phyloP scores from a whole-genome alignment of 2,329 filamentous ascomycete genomes.

The Setomelanomma holmii region DNA sequence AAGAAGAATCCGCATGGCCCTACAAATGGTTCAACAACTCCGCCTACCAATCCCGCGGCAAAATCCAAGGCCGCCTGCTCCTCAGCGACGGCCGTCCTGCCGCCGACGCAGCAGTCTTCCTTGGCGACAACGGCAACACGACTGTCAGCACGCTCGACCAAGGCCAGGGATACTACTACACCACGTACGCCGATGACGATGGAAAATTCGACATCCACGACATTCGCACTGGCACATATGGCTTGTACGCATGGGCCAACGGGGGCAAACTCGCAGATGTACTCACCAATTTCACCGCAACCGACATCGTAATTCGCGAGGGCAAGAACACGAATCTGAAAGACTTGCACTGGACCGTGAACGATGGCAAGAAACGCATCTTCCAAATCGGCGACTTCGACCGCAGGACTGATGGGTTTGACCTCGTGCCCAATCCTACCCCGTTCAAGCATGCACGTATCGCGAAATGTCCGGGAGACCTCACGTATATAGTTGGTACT shows the following conservation, averaged over 20 bases:
- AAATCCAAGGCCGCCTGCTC: constrained; percentile 53
- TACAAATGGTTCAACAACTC: constrained; percentile 58
- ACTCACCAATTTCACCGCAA: constrained; percentile 53
- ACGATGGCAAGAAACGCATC: constrained; percentile 47
- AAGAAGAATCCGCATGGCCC: constrained; percentile 56
- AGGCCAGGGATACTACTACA: constrained; percentile 60
- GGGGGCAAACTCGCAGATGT: constrained; percentile 55
- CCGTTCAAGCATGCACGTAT: constrained; percentile 57
- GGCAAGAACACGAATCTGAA: constrained; percentile 49
- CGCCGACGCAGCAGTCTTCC: constrained; percentile 57
- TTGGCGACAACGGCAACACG: constrained; percentile 57
- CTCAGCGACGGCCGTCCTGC: constrained; percentile 59
- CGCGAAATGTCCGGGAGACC: constrained; percentile 53
- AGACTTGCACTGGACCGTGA: constrained; percentile 52
- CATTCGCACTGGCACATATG: constrained; percentile 56
- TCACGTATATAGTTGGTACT: constrained; percentile 54
- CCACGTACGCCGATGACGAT: constrained; percentile 52
- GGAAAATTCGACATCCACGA: constrained; percentile 55
- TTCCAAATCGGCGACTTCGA: constrained; percentile 61
- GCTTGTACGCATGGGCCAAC: constrained; percentile 60
- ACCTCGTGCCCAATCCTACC: constrained; percentile 49
- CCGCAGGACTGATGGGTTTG: constrained; percentile 55
- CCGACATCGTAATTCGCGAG: constrained; percentile 50
- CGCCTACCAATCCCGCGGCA: constrained; percentile 58
- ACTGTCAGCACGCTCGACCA: constrained; percentile 57